Evolutionary conservation across 2,329 filamentous ascomycete species (phyloP).

Genomic region (Trichophyton mentagrophytes): DNA sequence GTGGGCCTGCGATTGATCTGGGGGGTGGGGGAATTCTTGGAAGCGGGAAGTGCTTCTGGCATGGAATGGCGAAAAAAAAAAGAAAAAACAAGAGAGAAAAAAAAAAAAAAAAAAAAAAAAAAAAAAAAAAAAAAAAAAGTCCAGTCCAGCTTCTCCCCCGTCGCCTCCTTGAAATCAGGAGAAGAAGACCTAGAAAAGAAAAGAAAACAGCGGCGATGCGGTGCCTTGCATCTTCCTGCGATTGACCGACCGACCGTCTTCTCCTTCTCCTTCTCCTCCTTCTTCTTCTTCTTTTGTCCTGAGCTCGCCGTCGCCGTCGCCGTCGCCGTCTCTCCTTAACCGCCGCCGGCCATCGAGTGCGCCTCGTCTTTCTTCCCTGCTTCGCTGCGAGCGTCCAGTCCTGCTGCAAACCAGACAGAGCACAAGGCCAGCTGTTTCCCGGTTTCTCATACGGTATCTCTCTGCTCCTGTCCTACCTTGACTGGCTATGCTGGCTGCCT

Average conservation of each 20-base stretch:
- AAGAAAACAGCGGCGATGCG: neutral
- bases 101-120: no score
- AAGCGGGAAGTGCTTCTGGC: no score
- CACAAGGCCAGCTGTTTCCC: neutral
- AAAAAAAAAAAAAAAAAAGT: no score
- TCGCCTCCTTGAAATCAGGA: neutral
- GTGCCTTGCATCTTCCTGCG: neutral
- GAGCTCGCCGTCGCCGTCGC: neutral
- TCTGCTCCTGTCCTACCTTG: neutral
- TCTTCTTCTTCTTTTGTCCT: neutral
- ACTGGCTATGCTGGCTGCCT: neutral
- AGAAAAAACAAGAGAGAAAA: no score
- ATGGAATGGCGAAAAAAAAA: no score
- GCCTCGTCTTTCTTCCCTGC: neutral
- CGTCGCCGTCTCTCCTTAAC: no score
- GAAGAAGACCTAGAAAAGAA: neutral
- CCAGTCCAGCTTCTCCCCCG: no score
- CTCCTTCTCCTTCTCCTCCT: neutral
- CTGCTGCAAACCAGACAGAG: neutral
- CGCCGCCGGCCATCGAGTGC: neutral
- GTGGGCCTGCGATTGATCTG: no score
- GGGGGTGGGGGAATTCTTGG: no score
- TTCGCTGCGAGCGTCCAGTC: neutral
- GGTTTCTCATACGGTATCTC: constrained; percentile 4
- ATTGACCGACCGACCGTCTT: neutral